Percentiles rank a stretch among this genome's conserved stretches.
Evolutionary conservation across 345 rosid species (phyloP).

Genomic region (Acer saccharum): DNA sequence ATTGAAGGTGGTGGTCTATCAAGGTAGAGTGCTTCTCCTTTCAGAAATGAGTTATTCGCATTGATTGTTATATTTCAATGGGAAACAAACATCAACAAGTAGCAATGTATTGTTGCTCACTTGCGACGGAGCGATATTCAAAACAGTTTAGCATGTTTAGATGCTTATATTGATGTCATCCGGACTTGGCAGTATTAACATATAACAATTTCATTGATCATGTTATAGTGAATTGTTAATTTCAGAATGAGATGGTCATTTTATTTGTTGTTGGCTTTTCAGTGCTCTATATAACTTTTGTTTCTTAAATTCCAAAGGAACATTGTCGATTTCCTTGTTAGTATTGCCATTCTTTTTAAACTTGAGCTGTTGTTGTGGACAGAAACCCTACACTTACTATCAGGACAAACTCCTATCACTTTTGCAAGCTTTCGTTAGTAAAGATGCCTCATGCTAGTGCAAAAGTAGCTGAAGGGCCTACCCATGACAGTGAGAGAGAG

Average conservation of each 20-base stretch:
- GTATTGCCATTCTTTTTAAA: not conserved
- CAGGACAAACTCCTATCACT: conserved; percentile 72
- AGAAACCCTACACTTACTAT: conserved; percentile 64
- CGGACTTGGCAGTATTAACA: not conserved
- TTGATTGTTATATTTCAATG: not conserved
- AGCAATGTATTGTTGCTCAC: not conserved
- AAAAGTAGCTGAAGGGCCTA: conserved; percentile 29
- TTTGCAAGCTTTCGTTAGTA: conserved; percentile 90
- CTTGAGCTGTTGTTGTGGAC: conserved; percentile 23
- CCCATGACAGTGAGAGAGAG: conserved; percentile 27
- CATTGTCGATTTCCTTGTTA: not conserved
- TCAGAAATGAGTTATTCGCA: conserved; percentile 2
- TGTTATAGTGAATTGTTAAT: not conserved
- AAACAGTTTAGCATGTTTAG: not conserved
- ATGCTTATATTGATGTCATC: not conserved
- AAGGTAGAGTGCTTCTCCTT: conserved; percentile 41
- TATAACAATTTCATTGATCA: not conserved
- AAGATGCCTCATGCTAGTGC: conserved; percentile 47
- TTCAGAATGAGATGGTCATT: not conserved
- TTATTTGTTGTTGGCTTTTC: not conserved
- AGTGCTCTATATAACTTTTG: not conserved
- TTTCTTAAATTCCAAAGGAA: conserved; percentile 1
- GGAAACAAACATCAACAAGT: not conserved
- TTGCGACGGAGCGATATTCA: not conserved
- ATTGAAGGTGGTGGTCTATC: conserved; percentile 79